phyloP scores from a whole-genome alignment of 805 yeast genomes.

The Priceomyces haplophilus region DNA sequence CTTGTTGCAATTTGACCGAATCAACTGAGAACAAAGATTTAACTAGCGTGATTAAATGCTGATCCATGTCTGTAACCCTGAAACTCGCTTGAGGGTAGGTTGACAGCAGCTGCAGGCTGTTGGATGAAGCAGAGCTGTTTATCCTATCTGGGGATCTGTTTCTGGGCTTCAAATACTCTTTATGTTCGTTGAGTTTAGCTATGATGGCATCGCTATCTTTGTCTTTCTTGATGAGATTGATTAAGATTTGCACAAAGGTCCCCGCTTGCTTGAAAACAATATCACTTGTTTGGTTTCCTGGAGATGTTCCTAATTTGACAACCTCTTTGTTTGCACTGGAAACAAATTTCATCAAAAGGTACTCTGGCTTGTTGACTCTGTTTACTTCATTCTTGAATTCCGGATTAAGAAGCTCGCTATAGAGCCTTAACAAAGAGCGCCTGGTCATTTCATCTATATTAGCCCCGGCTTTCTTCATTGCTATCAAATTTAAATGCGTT shows the following conservation, averaged over 20 bases:
- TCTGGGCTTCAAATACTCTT: constrained; percentile 31
- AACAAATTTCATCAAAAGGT: constrained; percentile 51
- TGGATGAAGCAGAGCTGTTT: constrained; percentile 6
- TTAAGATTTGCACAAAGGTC: constrained; percentile 35
- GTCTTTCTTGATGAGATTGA: constrained; percentile 35
- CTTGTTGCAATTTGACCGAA: constrained; percentile 50
- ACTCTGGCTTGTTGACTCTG: constrained; percentile 37
- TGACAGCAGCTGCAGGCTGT: constrained; percentile 3
- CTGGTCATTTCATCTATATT: constrained; percentile 49
- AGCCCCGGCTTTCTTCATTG: constrained; percentile 39
- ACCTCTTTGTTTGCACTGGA: constrained; percentile 52
- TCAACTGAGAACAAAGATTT: constrained; percentile 50
- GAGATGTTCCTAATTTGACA: constrained; percentile 36
- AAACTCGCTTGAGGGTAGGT: constrained; percentile 48
- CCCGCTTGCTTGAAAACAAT: constrained; percentile 36
- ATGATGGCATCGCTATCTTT: constrained; percentile 36
- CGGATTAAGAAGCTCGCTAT: constrained; percentile 57
- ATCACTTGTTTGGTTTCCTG: constrained; percentile 27
- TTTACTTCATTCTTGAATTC: constrained; percentile 31
- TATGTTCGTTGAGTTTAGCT: constrained; percentile 43
- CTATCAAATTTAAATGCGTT: constrained; percentile 40
- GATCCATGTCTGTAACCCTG: constrained; percentile 52
- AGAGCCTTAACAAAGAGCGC: constrained; percentile 58
- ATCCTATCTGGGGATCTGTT: constrained; percentile 7
- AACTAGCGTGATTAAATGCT: constrained; percentile 40